These are phyloP conservation scores for Blepharisma japonicum DNA, from an alignment of 73 alveolate genomes.

Conservation along the genomic window DNA sequence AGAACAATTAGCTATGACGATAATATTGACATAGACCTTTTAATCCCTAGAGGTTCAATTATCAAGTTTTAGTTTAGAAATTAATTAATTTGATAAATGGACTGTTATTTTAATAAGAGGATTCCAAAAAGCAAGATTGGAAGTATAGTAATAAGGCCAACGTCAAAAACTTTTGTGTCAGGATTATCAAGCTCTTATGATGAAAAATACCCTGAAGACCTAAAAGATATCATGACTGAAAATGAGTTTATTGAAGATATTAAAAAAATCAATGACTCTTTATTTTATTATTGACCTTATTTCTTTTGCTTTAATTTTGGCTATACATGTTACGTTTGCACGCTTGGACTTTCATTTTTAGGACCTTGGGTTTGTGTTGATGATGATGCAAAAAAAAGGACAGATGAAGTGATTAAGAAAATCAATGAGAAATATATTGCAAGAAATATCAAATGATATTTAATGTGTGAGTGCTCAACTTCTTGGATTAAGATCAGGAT, in stretches of 20 bases:
- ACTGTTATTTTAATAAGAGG: slow-evolving; percentile 2
- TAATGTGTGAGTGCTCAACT: too few relatives aligned
- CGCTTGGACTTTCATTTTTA: slow-evolving; percentile 8
- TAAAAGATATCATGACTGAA: neutral
- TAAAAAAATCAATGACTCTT: slow-evolving; percentile 3
- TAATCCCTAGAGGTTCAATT: too few relatives aligned
- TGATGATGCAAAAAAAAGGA: neutral
- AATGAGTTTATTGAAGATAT: neutral
- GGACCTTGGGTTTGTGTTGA: neutral
- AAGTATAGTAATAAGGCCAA: slow-evolving; percentile 1
- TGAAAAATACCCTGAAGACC: slow-evolving; percentile 13
- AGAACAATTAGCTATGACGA: too few relatives aligned
- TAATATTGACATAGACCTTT: too few relatives aligned
- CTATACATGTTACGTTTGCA: neutral
- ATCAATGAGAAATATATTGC: neutral
- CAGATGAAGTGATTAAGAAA: neutral
- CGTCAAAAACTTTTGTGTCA: slow-evolving; percentile 21
- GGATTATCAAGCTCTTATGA: slow-evolving; percentile 32
- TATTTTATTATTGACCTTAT: slow-evolving; percentile 14
- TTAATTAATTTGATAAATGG: too few relatives aligned
- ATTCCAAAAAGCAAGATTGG: neutral
- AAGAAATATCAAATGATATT: neutral
- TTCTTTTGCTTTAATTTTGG: slow-evolving; percentile 10
- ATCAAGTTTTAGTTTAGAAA: too few relatives aligned
- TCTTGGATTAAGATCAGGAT: too few relatives aligned